These are phyloP conservation scores for Termitomyces sp. DNA, from an alignment of 1,284 basidiomycete species.

Conservation along the genomic window DNA sequence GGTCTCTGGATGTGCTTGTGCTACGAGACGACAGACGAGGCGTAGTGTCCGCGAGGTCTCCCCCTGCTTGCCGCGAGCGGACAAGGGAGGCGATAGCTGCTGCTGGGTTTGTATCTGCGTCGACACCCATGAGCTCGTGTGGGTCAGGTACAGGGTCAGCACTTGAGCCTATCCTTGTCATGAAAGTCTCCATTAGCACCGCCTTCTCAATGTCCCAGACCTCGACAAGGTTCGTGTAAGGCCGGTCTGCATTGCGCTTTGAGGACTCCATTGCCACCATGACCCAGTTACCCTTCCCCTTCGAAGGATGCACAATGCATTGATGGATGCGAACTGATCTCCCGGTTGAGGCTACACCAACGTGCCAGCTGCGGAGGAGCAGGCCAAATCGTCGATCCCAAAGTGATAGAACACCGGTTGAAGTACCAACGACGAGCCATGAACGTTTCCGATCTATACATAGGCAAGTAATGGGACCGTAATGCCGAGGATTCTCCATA, in stretches of 20 bases:
- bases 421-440: constrained; percentile 88
- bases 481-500: constrained; percentile 81
- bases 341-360: constrained; percentile 54
- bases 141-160: constrained; percentile 48
- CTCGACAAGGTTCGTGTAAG: constrained; percentile 54
- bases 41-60: constrained; percentile 24
- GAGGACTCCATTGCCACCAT: constrained; percentile 72
- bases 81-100: constrained; percentile 61
- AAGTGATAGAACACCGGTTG: constrained; percentile 76
- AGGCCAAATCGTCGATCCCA: constrained; percentile 96
- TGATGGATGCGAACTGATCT: constrained; percentile 59
- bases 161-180: constrained; percentile 42
- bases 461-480: constrained; percentile 81
- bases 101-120: constrained; percentile 60
- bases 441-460: constrained; percentile 78
- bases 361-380: constrained; percentile 83
- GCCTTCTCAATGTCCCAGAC: constrained; percentile 79
- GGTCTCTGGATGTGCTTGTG: constrained; percentile 26
- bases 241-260: constrained; percentile 36
- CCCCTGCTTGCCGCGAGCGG: constrained; percentile 36
- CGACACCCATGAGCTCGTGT: constrained; percentile 42
- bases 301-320: constrained; percentile 77
- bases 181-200: constrained; percentile 62
- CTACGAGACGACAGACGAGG: constrained; percentile 22
- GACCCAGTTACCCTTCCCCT: constrained; percentile 85